Conservation (phyloP, 2,329 filamentous ascomycete species). For the Scopulariopsis brevicaulis region DNA sequence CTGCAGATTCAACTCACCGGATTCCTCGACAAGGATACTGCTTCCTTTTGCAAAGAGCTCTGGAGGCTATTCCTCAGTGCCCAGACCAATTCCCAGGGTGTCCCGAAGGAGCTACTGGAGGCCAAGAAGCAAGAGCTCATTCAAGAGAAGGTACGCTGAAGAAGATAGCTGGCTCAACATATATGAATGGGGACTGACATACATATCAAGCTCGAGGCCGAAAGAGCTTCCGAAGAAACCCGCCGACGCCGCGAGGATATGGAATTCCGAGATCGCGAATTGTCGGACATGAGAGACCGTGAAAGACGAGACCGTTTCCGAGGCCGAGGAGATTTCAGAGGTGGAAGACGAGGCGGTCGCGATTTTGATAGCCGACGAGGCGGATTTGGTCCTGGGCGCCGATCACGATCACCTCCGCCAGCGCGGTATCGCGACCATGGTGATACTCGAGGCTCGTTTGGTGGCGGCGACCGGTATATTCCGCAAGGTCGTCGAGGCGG, state of each 20-base stretch:
- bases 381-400: slow-evolving; percentile 27
- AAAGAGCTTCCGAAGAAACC: slow-evolving; percentile 67
- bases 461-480: slow-evolving; percentile 31
- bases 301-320: slow-evolving; percentile 45
- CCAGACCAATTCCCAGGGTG: slow-evolving; percentile 76
- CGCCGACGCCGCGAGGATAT: slow-evolving; percentile 61
- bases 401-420: slow-evolving; percentile 36
- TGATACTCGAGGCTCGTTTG: slow-evolving; percentile 28
- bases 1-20: slow-evolving; percentile 91
- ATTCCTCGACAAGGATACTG: slow-evolving; percentile 87
- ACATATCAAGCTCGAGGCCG: slow-evolving; percentile 59
- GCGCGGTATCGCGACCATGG: slow-evolving; percentile 18
- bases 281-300: slow-evolving; percentile 55
- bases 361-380: slow-evolving; percentile 32
- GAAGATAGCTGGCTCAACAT: not conserved
- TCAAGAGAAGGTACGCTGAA: slow-evolving; percentile 71
- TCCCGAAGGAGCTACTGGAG: slow-evolving; percentile 88
- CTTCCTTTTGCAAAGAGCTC: slow-evolving; percentile 81
- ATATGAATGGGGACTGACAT: not conserved
- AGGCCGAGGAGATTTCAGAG: slow-evolving; percentile 41
- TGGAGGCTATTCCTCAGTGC: slow-evolving; percentile 90
- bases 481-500: slow-evolving; percentile 34
- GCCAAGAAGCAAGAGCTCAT: slow-evolving; percentile 93
- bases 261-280: slow-evolving; percentile 58
- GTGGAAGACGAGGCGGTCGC: slow-evolving; percentile 37